These are phyloP conservation scores for Dysphania ambrosioides DNA, from an alignment of 148 eudicot species.

Conservation along the genomic window DNA sequence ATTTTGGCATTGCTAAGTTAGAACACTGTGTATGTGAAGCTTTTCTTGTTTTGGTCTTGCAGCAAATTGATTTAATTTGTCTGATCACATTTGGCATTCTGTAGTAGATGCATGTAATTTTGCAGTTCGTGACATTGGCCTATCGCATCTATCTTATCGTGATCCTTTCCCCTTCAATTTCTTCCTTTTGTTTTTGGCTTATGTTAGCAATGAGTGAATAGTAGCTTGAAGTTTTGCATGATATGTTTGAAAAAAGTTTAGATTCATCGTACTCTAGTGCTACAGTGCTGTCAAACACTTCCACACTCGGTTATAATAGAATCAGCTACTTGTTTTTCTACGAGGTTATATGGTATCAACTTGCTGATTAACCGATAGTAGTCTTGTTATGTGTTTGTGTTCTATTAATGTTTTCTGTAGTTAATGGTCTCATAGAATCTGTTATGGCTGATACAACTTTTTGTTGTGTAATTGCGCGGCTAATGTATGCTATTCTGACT, in stretches of 20 bases:
- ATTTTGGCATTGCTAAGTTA: conserved; percentile 6
- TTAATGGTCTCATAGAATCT: neutral
- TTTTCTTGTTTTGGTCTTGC: neutral
- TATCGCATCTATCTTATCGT: neutral
- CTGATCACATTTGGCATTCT: conserved; percentile 1
- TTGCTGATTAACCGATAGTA: no score
- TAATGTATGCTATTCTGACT: neutral
- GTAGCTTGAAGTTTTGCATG: neutral
- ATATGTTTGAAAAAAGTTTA: neutral
- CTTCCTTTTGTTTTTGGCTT: neutral
- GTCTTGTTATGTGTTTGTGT: neutral
- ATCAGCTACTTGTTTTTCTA: neutral
- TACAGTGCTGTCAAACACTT: no score
- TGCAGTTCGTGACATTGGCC: conserved; percentile 1
- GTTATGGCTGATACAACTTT: neutral
- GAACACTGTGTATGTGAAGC: conserved; percentile 5
- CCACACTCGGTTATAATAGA: neutral
- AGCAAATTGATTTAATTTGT: no score
- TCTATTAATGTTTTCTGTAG: neutral
- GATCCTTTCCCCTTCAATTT: neutral
- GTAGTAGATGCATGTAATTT: neutral
- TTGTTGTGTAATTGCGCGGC: neutral
- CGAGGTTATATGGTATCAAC: neutral
- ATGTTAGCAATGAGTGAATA: neutral
- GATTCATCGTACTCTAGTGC: neutral